Conservation (phyloP, 164 flowering plant species). For the Piper longum region DNA sequence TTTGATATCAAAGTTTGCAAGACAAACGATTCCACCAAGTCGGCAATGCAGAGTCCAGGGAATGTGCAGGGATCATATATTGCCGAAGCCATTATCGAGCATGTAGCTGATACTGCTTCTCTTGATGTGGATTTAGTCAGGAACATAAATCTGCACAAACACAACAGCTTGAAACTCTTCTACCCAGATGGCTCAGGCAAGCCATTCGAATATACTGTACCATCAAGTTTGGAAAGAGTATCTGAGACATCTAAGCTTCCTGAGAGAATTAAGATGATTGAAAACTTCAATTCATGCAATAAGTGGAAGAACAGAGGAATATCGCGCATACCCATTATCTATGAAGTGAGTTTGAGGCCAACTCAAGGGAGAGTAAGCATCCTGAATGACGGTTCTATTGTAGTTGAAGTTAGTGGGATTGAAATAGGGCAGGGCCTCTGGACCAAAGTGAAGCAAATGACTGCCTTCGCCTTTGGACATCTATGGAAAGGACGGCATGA, state of each 20-base stretch:
- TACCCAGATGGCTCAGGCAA: slow-evolving; percentile 35
- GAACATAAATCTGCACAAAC: slow-evolving; percentile 52
- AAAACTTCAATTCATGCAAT: slow-evolving; percentile 38
- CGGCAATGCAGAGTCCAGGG: slow-evolving; percentile 89
- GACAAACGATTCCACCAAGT: slow-evolving; percentile 57
- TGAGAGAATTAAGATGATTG: slow-evolving; percentile 28
- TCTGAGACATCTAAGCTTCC: slow-evolving; percentile 32
- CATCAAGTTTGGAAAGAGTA: slow-evolving; percentile 51
- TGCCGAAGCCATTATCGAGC: slow-evolving; percentile 75
- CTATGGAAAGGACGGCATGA: slow-evolving; percentile 29
- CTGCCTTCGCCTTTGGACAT: slow-evolving; percentile 57
- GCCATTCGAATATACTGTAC: slow-evolving; percentile 51
- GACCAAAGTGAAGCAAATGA: slow-evolving; percentile 88
- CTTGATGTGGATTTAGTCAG: slow-evolving; percentile 63
- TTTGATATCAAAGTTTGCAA: slow-evolving; percentile 75
- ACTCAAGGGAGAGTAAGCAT: slow-evolving; percentile 83
- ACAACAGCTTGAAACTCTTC: slow-evolving; percentile 41
- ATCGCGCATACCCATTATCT: slow-evolving; percentile 56
- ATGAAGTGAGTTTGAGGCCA: slow-evolving; percentile 39
- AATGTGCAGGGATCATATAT: slow-evolving; percentile 73
- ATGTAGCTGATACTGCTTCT: slow-evolving; percentile 61
- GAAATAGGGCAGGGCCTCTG: slow-evolving; percentile 93
- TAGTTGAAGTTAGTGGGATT: slow-evolving; percentile 87
- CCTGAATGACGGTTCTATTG: slow-evolving; percentile 72
- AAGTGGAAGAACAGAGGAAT: slow-evolving; percentile 73